Conservation (phyloP, 1,284 basidiomycete species). For the Sporisorium scitamineum region DNA sequence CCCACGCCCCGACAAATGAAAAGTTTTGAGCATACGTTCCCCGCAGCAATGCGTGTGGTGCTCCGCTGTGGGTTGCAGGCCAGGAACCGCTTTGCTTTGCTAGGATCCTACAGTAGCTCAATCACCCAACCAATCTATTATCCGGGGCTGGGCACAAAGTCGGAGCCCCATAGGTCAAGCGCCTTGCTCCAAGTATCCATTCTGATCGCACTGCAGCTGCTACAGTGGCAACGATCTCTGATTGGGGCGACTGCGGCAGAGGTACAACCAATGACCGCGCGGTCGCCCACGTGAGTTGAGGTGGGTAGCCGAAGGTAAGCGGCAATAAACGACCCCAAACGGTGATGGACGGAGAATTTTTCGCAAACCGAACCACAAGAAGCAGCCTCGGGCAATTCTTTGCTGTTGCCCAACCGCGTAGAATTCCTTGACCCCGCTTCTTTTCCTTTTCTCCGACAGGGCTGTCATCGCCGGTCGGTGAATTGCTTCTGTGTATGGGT, state of each 20-base stretch:
- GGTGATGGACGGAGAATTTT: conserved; percentile 8
- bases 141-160: background rate
- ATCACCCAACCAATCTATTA: too few species aligned
- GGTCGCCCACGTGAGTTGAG: background rate
- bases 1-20: background rate
- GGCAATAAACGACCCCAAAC: background rate
- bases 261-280: background rate
- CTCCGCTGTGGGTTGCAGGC: background rate
- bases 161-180: background rate
- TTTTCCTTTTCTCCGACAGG: too few species aligned
- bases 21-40: conserved; percentile 1
- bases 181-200: background rate
- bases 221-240: background rate
- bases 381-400: conserved; percentile 1
- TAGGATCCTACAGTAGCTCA: too few species aligned
- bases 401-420: background rate
- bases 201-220: background rate
- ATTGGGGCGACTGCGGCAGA: background rate
- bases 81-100: background rate
- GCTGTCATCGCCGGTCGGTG: too few species aligned
- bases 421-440: too few species aligned
- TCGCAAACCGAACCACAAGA: too few species aligned
- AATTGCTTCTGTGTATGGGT: too few species aligned
- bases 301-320: conserved; percentile 4
- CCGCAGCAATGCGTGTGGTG: background rate